Evolutionary conservation across 495 filamentous ascomycete genomes (phyloP), one percentile per base, ranked within the genome.

Genomic region (Aspergillus ellipticus): DNA sequence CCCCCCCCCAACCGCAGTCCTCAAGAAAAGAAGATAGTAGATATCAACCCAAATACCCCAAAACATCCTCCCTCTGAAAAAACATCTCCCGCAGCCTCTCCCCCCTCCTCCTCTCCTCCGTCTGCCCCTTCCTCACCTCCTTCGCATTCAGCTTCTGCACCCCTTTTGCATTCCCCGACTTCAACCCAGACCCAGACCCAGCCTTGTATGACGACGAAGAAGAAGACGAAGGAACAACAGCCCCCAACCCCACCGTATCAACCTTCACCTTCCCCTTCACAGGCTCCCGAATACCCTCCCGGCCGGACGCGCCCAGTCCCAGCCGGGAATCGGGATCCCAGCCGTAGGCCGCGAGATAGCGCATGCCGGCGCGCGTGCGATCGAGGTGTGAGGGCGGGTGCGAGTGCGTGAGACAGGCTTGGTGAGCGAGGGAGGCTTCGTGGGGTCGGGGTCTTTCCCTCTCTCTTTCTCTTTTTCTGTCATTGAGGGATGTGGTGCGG

Each of bases 321-420:
- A 73, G 62, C 20, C 90, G 72, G 33, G 82, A 79, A 70, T 97
- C 92, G 0, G 89, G 91, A 66, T 96, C 89, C 89, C 90, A 97
- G 35, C 93, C 92, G 58, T 90, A 85, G 1, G 84, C 77, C 28
- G 85, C 79, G 3, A 97, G 82, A 48, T 89, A 85, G 52, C 80
- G 78, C 7, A 97, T 76, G 0, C 92, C 92, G 68, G 84, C 83
- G 33, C 88, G 81, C 2, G 77, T 79, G n/a, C 92, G 86, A 67
- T 96, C 88, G 2, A 96, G 72, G 53, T 88, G 81, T 0, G 91
- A 96, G 2, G 93, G 93, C 0, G 92, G 90, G 61, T 92, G 83
- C 0, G 90, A 92, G 63, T 96, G 90, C 15, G 79, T 62, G 2
- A 96, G 79, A 59, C 85, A 89, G 42, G 90, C 74, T 75, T 96